These are phyloP conservation scores for Thalassiosira sp. DNA, from an alignment of 352 stramenopile species.

Conservation along the genomic window DNA sequence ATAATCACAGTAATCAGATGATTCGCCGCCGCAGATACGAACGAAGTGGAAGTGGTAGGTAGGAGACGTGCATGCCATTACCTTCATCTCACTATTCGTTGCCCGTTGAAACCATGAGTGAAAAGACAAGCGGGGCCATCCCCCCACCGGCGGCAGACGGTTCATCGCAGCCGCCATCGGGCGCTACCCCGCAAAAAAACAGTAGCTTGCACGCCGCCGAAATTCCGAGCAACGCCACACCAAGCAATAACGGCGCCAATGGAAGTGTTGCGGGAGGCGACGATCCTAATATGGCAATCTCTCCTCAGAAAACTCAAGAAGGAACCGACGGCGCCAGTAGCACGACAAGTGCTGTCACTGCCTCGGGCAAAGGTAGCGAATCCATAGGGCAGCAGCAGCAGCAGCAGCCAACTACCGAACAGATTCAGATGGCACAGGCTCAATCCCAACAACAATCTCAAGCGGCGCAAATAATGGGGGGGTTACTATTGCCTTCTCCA, in stretches of 20 bases:
- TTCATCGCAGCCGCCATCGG: neutral
- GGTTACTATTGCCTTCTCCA: neutral
- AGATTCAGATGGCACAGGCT: neutral
- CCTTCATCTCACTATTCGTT: too few species aligned
- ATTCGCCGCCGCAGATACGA: too few species aligned
- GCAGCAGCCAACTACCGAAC: too few species aligned
- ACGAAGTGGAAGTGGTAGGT: too few species aligned
- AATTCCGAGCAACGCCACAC: neutral
- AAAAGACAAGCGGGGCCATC: neutral
- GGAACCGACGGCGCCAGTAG: neutral
- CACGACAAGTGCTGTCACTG: neutral
- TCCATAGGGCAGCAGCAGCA: neutral
- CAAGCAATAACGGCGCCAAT: neutral
- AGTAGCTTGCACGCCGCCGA: neutral
- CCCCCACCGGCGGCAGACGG: neutral
- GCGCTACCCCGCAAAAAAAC: too few species aligned
- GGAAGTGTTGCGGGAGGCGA: too few species aligned
- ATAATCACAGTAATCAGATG: too few species aligned
- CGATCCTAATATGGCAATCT: too few species aligned
- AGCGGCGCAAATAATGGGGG: neutral
- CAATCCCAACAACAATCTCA: neutral
- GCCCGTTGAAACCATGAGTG: conserved; percentile 12
- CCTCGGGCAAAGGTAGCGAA: neutral
- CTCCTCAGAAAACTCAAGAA: too few species aligned
- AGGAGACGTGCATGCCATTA: too few species aligned